Percentiles rank a stretch among this genome's conserved stretches.
phyloP scores from a whole-genome alignment of 441 rosid species.

The Arabidopsis hybrid region DNA sequence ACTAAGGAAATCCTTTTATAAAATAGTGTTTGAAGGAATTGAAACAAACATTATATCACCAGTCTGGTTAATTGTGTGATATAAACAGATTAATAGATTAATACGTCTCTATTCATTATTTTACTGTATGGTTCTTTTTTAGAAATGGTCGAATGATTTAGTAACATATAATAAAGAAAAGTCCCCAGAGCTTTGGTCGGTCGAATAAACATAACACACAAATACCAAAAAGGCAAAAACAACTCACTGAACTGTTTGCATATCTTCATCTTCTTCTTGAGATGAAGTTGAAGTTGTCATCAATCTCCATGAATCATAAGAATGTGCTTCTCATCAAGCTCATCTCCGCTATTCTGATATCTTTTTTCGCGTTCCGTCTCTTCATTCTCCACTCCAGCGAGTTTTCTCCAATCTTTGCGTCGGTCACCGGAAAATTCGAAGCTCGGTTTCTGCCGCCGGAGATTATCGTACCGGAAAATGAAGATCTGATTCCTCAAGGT shows the following conservation, averaged over 20 bases:
- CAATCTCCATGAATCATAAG: constrained; percentile 51
- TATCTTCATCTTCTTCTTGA: constrained; percentile 10
- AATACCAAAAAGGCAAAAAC: not conserved
- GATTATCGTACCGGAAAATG: constrained; percentile 49
- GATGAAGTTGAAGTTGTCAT: constrained; percentile 62
- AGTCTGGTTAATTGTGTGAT: not conserved
- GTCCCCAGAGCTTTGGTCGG: constrained; percentile 25
- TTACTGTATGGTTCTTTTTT: constrained; percentile 16
- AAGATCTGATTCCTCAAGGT: constrained; percentile 67
- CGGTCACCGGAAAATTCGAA: constrained; percentile 49
- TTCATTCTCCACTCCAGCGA: constrained; percentile 55
- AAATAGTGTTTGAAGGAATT: not conserved
- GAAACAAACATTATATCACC: not conserved
- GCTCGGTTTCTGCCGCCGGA: constrained; percentile 40
- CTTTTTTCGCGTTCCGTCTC: constrained; percentile 66
- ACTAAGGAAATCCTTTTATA: not conserved
- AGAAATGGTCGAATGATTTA: constrained; percentile 41
- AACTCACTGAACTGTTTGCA: not conserved
- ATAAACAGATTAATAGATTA: constrained; percentile 4
- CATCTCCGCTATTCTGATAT: constrained; percentile 52
- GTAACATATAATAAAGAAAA: constrained; percentile 14
- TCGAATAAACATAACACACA: constrained; percentile 24
- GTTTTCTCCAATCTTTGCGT: constrained; percentile 51
- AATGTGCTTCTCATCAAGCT: constrained; percentile 63
- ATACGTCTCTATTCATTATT: not conserved